Evolutionary conservation across 805 yeast species (phyloP).

Genomic region (Barnettozyma botsteinii): DNA sequence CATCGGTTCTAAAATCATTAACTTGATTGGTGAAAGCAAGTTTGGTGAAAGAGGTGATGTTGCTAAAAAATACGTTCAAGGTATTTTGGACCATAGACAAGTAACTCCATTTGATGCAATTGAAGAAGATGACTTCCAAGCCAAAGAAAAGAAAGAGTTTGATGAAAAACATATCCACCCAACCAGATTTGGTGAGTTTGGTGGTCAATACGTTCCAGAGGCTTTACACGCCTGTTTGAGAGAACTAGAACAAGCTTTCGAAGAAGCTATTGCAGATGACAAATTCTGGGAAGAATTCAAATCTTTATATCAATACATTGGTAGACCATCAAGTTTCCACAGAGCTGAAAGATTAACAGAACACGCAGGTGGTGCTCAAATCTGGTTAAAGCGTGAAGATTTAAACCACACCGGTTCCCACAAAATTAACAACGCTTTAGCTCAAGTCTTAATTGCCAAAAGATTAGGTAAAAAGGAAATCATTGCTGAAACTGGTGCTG

Average conservation of each 20-base stretch:
- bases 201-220: conserved; percentile 99
- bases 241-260: conserved; percentile 85
- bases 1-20: conserved; percentile 82
- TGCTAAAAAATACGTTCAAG: conserved; percentile 62
- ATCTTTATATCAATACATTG: conserved; percentile 83
- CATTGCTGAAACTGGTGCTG: conserved; percentile 91
- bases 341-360: conserved; percentile 86
- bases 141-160: conserved; percentile 30
- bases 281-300: conserved; percentile 89
- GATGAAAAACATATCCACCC: conserved; percentile 61
- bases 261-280: conserved; percentile 83
- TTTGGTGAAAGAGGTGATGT: conserved; percentile 53
- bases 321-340: conserved; percentile 93
- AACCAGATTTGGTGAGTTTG: conserved; percentile 88
- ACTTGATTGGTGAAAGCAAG: conserved; percentile 58
- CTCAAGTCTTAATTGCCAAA: conserved; percentile 74
- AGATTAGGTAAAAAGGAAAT: conserved; percentile 71
- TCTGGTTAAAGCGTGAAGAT: conserved; percentile 98
- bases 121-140: conserved; percentile 31
- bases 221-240: conserved; percentile 85
- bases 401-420: conserved; percentile 86
- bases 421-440: conserved; percentile 78
- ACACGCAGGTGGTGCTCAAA: conserved; percentile 89
- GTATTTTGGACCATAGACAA: conserved; percentile 58
- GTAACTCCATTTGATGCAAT: conserved; percentile 20